phyloP scores from a whole-genome alignment of 306 rosid species.

The Vicia villosa region DNA sequence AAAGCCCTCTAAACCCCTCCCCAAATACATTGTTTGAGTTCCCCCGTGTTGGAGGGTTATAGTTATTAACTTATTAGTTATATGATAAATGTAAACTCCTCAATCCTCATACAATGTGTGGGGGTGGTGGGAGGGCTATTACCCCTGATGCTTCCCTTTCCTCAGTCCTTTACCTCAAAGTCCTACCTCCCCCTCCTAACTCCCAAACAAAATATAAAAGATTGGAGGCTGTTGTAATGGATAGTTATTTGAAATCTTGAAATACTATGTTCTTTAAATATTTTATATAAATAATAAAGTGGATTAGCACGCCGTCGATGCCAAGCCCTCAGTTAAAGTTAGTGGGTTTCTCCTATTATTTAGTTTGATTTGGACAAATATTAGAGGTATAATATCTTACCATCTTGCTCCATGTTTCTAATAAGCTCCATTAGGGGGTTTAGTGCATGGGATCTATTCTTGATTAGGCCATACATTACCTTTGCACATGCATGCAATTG shows the following conservation, averaged over 20 bases:
- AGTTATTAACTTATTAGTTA: neutral
- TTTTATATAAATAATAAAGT: neutral
- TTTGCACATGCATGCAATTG: constrained; percentile 16
- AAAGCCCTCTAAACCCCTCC: neutral
- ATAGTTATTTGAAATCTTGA: constrained; percentile 27
- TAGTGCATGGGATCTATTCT: constrained; percentile 1
- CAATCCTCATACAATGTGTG: neutral
- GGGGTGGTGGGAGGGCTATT: constrained; percentile 2
- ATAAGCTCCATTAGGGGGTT: constrained; percentile 2
- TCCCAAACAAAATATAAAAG: neutral
- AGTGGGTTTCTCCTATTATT: constrained; percentile 3
- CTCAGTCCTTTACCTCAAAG: neutral
- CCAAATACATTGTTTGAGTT: neutral
- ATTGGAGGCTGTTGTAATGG: constrained; percentile 13
- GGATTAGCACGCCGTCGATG: neutral
- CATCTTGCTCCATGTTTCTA: constrained; percentile 4
- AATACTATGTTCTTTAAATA: constrained; percentile 21
- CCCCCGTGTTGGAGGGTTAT: neutral
- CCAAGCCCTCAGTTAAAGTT: constrained; percentile 14
- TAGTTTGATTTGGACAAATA: neutral
- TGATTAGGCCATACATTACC: constrained; percentile 11
- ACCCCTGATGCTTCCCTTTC: neutral
- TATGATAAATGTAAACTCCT: neutral
- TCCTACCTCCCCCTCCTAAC: neutral
- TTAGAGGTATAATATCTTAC: constrained; percentile 7